Evolutionary conservation across 2,329 filamentous ascomycete species (phyloP).

Genomic region (Neoascochyta sp.): DNA sequence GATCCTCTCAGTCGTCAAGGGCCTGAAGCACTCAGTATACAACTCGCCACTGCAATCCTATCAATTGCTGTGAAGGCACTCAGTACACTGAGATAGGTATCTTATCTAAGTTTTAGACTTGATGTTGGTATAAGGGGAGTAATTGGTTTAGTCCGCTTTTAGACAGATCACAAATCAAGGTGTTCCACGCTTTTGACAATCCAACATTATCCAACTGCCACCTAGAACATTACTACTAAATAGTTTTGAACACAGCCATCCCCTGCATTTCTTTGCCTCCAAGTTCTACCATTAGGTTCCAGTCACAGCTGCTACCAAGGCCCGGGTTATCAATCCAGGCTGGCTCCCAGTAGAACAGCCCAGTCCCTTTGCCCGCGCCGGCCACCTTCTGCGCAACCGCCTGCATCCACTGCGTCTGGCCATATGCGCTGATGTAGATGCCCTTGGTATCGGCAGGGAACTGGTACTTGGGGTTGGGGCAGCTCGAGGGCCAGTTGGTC

Average conservation of each 20-base stretch:
- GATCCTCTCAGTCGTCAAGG: too few relatives aligned
- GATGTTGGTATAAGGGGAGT: too few relatives aligned
- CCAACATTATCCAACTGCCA: too few relatives aligned
- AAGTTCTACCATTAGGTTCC: conserved; percentile 60
- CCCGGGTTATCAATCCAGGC: conserved; percentile 64
- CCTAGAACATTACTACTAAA: too few relatives aligned
- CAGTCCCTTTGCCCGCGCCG: conserved; percentile 50
- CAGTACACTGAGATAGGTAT: too few relatives aligned
- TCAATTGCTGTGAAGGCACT: too few relatives aligned
- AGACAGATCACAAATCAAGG: too few relatives aligned
- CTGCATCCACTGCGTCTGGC: conserved; percentile 61
- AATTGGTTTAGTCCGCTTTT: too few relatives aligned
- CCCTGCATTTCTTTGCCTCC: conserved; percentile 56
- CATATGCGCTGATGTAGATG: conserved; percentile 61
- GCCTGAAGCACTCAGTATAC: too few relatives aligned
- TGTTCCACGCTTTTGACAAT: too few relatives aligned
- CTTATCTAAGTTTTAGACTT: too few relatives aligned
- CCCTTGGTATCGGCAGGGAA: conserved; percentile 59
- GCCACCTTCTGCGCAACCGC: conserved; percentile 56
- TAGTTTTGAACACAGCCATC: conserved; percentile 53
- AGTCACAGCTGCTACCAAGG: conserved; percentile 62
- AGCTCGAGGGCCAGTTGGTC: conserved; percentile 65
- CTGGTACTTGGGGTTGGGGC: conserved; percentile 54
- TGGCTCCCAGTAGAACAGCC: conserved; percentile 72
- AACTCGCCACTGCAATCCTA: too few relatives aligned